phyloP scores from a whole-genome alignment of 129 eudicot genomes.

The Artemisia annua region DNA sequence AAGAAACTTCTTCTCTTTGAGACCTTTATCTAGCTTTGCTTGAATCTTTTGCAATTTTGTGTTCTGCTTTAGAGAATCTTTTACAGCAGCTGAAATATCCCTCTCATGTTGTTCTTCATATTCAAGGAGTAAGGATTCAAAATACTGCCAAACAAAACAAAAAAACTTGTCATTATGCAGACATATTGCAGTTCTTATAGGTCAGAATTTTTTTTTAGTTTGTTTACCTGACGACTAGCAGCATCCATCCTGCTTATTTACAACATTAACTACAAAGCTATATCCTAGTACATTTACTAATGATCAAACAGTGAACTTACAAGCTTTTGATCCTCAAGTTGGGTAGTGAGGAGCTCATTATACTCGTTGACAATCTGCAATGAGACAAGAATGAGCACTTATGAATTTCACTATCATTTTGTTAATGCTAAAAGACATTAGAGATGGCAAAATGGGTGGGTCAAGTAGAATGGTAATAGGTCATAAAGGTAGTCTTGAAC shows the following conservation, averaged over 20 bases:
- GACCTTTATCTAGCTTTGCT: slow-evolving; percentile 63
- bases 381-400: slow-evolving; percentile 9
- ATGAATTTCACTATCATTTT: not conserved
- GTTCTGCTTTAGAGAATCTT: slow-evolving; percentile 49
- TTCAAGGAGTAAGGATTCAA: slow-evolving; percentile 67
- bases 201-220: too few species aligned
- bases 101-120: slow-evolving; percentile 71
- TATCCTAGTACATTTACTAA: not conserved
- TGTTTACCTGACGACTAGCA: too few species aligned
- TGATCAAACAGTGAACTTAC: slow-evolving; percentile 47
- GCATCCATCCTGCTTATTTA: not conserved
- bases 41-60: slow-evolving; percentile 68
- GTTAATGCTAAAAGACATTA: too few species aligned
- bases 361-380: slow-evolving; percentile 85
- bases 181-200: not conserved
- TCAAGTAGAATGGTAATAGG: not conserved
- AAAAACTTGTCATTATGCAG: not conserved
- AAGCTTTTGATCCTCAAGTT: slow-evolving; percentile 81
- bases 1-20: slow-evolving; percentile 67
- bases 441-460: not conserved
- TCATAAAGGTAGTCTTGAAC: too few species aligned
- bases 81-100: slow-evolving; percentile 54
- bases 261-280: not conserved
- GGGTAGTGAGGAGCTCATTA: slow-evolving; percentile 84
- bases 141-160: slow-evolving; percentile 56